Base-by-base conservation (phyloP, 169 alveolate species). In the Cryptosporidium baileyi region DNA sequence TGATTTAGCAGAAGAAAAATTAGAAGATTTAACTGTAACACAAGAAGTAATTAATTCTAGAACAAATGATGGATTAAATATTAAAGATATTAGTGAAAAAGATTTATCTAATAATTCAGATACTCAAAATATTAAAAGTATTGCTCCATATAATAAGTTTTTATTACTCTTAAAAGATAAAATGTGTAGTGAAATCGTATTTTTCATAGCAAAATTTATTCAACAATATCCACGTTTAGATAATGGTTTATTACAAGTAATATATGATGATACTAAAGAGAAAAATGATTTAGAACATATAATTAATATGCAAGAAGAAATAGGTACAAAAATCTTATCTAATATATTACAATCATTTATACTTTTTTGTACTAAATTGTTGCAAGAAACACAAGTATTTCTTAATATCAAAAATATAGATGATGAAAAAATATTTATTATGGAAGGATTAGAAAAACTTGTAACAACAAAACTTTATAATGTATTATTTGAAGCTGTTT, bases 91-190 rank as follows among this genome's bases (percentile, higher is more conserved):
- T 8, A n/a, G 52, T 45, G 47, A 30, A 38, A 22, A 41, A 41
- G 79, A 36, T 11, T 15, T 6, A 15, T 52, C 79, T 8, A 34
- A 13, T 61, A 62, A 49, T 44, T n/a, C 6, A 19, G 60, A 26
- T 3, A 80, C n/a, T 17, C 80, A 43, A 30, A 67, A 81, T 32
- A 60, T 61, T 41, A 89, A 89, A 59, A 63, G 88, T 19, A 52
- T 89, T 26, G 89, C 95, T 13, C 89, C 94, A 7, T 93, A 93
- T 61, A 93, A 91, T 43, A 80, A 88, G 24, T 93, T 93, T 45
- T 85, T 93, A 52, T 92, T 89, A 30, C 80, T 92, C 13, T 57
- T 93, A 59, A 93, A 93, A 89, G 92, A 93, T 62, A 82, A 89
- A 26, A 89, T 89, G 3, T 93, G 96, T 62, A 82, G 81, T 54